Percentiles rank a stretch among this genome's conserved stretches.
Evolutionary conservation across 2,329 filamentous ascomycete species (phyloP).

Genomic region (Lachnellula subtilissima): DNA sequence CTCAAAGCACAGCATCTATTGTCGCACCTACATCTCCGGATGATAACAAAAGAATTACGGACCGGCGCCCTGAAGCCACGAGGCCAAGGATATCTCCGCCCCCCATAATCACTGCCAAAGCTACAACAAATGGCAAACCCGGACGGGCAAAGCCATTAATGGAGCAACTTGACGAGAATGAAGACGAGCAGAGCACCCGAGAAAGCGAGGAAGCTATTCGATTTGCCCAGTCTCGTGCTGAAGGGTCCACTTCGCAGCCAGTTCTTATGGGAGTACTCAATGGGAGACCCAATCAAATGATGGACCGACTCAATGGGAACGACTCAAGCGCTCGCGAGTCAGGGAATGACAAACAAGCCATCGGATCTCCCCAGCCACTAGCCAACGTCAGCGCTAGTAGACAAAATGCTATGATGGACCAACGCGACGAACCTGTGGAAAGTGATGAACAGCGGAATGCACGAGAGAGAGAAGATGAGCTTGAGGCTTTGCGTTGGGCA

Average conservation of each 20-base stretch:
- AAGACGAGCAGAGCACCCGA: too few relatives aligned
- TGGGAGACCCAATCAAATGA: too few relatives aligned
- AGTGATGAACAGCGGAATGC: constrained; percentile 21
- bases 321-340: neutral
- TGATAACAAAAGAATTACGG: too few relatives aligned
- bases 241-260: too few relatives aligned
- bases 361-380: neutral
- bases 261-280: too few relatives aligned
- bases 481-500: constrained; percentile 13
- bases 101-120: neutral
- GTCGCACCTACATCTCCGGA: too few relatives aligned
- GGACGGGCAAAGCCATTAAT: neutral
- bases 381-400: neutral
- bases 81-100: too few relatives aligned
- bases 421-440: constrained; percentile 10
- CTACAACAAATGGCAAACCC: neutral
- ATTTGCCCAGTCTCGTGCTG: too few relatives aligned
- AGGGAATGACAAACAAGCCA: neutral
- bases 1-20: too few relatives aligned
- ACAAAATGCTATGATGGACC: neutral
- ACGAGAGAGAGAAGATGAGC: constrained; percentile 18
- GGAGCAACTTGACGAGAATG: neutral
- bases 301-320: neutral
- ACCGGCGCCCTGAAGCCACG: too few relatives aligned
- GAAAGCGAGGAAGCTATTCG: too few relatives aligned